Evolutionary conservation across 2,329 filamentous ascomycete species (phyloP), one percentile per base, ranked within the genome.

Genomic region (Trichoderma sp.): DNA sequence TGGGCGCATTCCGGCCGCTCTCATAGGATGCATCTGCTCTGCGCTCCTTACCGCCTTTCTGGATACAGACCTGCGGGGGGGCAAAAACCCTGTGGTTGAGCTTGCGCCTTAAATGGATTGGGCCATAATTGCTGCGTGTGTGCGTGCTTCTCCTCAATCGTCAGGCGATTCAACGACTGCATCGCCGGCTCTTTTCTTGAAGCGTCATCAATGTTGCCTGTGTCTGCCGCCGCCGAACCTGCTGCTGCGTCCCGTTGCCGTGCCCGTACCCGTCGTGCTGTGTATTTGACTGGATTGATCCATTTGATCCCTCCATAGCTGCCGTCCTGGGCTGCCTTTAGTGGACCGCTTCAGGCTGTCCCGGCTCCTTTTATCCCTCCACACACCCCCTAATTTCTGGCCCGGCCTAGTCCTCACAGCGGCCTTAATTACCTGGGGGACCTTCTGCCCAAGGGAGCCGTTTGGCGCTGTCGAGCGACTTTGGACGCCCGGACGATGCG

Each of bases 351-450:
- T 35, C 50, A 65, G 61, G 61, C 61, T 48, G n/a, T 57, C 52
- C 61, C 61, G 61, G 61, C 61, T 65, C 61, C 61, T 48, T 64
- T 65, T 57, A 56, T 59, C 54, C 64, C 64, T 66, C 64, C 64
- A 66, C 64, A 66, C 54, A 32, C 64, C 64, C 64, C 64, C 64
- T 66, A 66, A 66, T 66, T 66, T 66, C 54, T 66, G 19, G 61
- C 61, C 59, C 50, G 52, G 61, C 29, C 35, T 66, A 37, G 54
- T 48, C 61, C 45, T 27, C 50, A 53, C 61, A 56, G 50, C 52
- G 61, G 61, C 50, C 61, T 65, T 65, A 65, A 56, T 65, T 65
- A 57, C 61, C 52, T 64, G 32, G 39, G 39, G 42, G n/a, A n/a
- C n/a, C n/a, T 32, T 27, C 32, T 52, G 29, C 52, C 61, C 61